Base-by-base conservation (phyloP, 306 rosid genomes). In the Bauhinia variegata region DNA sequence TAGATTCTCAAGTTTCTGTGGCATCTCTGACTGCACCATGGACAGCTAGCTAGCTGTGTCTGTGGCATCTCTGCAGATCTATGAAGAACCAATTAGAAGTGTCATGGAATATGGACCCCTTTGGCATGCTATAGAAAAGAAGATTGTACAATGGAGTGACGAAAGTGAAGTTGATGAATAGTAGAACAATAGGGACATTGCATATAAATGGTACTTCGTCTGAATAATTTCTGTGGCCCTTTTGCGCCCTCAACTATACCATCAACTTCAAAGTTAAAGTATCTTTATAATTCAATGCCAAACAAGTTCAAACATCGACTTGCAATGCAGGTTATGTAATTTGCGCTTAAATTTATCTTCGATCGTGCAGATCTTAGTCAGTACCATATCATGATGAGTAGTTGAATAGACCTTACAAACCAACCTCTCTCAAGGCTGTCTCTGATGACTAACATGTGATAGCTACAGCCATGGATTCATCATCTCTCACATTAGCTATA, bases 121-220 rank as follows among this genome's bases (percentile, higher is more conserved):
- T 63, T 18, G 51, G 55, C 74, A 81, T 68, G 82, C 70, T 46
- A 63, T 48, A 66, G 46, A 65, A 53, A 59, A 41, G 23, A 10
- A 59, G 13, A 69, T 8, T 39, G 75, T 74, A 82, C 86, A 23
- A 47, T 2, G 19, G 12, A 32, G 60, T 78, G 86, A 82, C 80
- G 80, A 65, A 42, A 50, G 64, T 54, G 69, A 74, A 70, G 38
- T 65, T 47, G 72, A 69, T 49, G 80, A 77, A 78, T 63, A 80
- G 81, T 75, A 14, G 44, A 61, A 54, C 32, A 75, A 81, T 60
- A 77, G 83, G 71, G 83, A 81, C 86, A 41, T 73, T 53, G 75
- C 86, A 60, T 71, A 66, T 39, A 75, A 30, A 65, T 66, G 62
- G 78, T 75, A 65, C 62, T 67, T 72, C 73, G 63, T 68, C 64